Base-by-base conservation (phyloP, 495 filamentous ascomycete species). In the Podospora comata region DNA sequence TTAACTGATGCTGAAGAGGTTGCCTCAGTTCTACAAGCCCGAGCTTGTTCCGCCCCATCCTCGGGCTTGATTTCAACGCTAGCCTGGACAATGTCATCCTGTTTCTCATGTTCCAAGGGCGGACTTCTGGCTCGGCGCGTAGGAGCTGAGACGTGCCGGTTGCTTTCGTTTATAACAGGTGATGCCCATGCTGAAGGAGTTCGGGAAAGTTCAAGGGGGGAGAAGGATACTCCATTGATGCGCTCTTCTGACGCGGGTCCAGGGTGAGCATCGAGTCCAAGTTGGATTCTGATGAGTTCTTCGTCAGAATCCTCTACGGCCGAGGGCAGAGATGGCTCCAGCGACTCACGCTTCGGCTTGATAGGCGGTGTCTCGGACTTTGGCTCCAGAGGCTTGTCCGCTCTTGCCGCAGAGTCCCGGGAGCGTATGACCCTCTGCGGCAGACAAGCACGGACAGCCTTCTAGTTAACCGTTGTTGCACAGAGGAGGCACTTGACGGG, bases 401-500 rank as follows among this genome's bases (percentile, higher is more conserved):
- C 39, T 3, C 6, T 11, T 16, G 39, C 13, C 39, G 15, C 39
- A 48, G 9, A 16, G 39, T 48, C 39, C 39, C 39, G 13, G 15
- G 39, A 48, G 15, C 15, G 15, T 48, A 48, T 16, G 39, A 48
- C 13, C 39, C 39, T 48, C 9, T 48, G 39, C 15, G 39, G 13
- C 39, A 16, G 39, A 11, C 7, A 3, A 16, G 39, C 39, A 13
- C 39, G 39, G 39, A 13, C 39, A 48, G 2, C 34, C 32, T 20
- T 9, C 68, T 76, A 78, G 28, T 79, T 73, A 55, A 83, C 80
- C 23, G 77, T 71, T 15, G 73, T 68, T 27, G 74, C 73, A 60
- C 82, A 84, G 11, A 83, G 72, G 15, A 83, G 73, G 54, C 82
- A 84, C 32, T 73, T 73, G 9, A 83, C 73, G 0, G 75, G 78